Evolutionary conservation across 2,329 filamentous ascomycete genomes (phyloP).

Genomic region (Cryoendolithus antarcticus): DNA sequence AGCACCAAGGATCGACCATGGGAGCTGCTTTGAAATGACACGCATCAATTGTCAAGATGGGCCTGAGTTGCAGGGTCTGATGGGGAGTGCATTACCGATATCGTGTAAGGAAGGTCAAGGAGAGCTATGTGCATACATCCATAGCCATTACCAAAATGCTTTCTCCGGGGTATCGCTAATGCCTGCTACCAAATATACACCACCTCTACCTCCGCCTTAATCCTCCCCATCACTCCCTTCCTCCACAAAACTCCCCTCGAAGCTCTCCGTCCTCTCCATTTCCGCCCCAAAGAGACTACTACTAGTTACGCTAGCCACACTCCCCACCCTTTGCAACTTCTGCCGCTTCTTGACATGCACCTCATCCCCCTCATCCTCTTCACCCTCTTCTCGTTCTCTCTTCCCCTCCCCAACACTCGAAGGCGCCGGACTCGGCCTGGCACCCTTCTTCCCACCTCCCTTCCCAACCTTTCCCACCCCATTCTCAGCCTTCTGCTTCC

Average conservation of each 20-base stretch:
- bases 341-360: constrained; percentile 23
- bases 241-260: constrained; percentile 24
- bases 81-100: no score
- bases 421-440: constrained; percentile 10
- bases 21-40: no score
- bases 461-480: constrained; percentile 19
- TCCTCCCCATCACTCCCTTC: constrained; percentile 18
- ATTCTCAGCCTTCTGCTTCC: constrained; percentile 30
- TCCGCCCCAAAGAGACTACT: constrained; percentile 13
- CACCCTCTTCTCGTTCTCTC: constrained; percentile 19
- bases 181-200: background rate
- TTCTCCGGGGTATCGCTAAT: background rate
- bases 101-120: no score
- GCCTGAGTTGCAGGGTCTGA: no score
- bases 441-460: constrained; percentile 11
- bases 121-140: no score
- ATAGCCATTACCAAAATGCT: background rate
- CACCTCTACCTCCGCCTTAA: constrained; percentile 6
- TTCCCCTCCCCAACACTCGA: constrained; percentile 15
- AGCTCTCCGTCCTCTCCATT: constrained; percentile 21
- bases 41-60: no score
- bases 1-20: no score
- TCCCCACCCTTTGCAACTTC: constrained; percentile 24
- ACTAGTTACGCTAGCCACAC: constrained; percentile 21
- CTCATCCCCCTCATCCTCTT: constrained; percentile 6